Percentiles rank a stretch among this genome's conserved stretches.
These are phyloP conservation scores for Melocanna baccifera DNA, from an alignment of 176 grass and related monocot species.

Conservation along the genomic window DNA sequence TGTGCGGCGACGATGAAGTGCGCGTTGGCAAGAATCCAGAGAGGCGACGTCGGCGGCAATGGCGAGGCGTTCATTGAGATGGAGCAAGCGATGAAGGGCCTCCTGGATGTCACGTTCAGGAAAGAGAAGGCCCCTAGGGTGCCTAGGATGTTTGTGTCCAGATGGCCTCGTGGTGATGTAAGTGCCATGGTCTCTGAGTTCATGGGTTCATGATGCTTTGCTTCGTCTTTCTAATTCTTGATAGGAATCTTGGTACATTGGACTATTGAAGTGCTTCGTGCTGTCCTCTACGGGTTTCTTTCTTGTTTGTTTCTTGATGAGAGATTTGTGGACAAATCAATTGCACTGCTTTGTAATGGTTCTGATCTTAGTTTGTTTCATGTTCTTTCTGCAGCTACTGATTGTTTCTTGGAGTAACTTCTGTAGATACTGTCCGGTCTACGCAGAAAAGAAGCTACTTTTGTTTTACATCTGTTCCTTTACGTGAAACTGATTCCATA, in stretches of 20 bases:
- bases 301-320: too few species aligned
- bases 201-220: not conserved
- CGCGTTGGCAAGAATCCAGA: not conserved
- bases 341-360: not conserved
- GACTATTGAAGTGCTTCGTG: too few species aligned
- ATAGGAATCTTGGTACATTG: too few species aligned
- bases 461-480: not conserved
- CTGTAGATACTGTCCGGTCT: too few species aligned
- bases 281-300: too few species aligned
- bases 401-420: not conserved
- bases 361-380: not conserved
- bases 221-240: not conserved
- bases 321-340: too few species aligned
- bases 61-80: not conserved
- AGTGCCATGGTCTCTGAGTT: not conserved
- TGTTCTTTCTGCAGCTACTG: not conserved
- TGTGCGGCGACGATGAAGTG: not conserved
- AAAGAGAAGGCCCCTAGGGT: not conserved
- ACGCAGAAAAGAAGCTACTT: not conserved
- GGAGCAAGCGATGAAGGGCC: constrained; percentile 8
- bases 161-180: not conserved
- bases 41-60: not conserved
- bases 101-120: not conserved
- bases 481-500: not conserved
- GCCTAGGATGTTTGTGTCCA: not conserved